These are phyloP conservation scores for Termitomyces sp. DNA, from an alignment of 768 basidiomycete species.

Conservation along the genomic window DNA sequence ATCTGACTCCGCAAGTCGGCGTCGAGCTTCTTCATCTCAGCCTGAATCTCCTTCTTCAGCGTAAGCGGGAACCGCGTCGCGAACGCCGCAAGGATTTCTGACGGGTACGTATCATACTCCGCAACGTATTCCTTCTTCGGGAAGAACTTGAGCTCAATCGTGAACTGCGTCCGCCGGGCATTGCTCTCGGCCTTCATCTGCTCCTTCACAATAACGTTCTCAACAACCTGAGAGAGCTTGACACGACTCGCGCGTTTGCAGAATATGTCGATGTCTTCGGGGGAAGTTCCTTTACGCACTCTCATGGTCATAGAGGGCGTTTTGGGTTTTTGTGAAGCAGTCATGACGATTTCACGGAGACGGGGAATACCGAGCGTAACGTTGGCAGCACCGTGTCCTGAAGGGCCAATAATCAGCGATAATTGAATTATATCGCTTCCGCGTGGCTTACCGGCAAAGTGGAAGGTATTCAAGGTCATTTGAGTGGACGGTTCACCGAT, in stretches of 20 bases:
- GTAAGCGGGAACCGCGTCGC: constrained; percentile 70
- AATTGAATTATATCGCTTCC: background rate
- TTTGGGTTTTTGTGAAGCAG: constrained; percentile 91
- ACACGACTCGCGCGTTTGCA: constrained; percentile 87
- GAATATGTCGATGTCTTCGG: constrained; percentile 64
- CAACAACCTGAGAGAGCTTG: constrained; percentile 84
- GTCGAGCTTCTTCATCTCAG: constrained; percentile 83
- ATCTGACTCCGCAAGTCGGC: constrained; percentile 77
- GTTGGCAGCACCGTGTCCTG: constrained; percentile 98
- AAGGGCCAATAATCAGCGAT: background rate
- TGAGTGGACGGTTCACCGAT: constrained; percentile 99
- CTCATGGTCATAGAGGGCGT: constrained; percentile 96
- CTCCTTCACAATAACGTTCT: constrained; percentile 80
- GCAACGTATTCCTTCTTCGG: constrained; percentile 77
- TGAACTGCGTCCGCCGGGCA: constrained; percentile 75
- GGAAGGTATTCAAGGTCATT: constrained; percentile 99
- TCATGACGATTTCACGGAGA: constrained; percentile 98
- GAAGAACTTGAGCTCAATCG: constrained; percentile 80
- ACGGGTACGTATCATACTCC: constrained; percentile 74
- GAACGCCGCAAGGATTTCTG: constrained; percentile 72
- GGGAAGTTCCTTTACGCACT: constrained; percentile 48
- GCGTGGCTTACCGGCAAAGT: constrained; percentile 76
- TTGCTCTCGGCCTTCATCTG: constrained; percentile 61
- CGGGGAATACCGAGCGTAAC: constrained; percentile 99
- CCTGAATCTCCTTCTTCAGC: constrained; percentile 81